phyloP scores from a whole-genome alignment of 257 asterid genomes.

The Lantana camara region DNA sequence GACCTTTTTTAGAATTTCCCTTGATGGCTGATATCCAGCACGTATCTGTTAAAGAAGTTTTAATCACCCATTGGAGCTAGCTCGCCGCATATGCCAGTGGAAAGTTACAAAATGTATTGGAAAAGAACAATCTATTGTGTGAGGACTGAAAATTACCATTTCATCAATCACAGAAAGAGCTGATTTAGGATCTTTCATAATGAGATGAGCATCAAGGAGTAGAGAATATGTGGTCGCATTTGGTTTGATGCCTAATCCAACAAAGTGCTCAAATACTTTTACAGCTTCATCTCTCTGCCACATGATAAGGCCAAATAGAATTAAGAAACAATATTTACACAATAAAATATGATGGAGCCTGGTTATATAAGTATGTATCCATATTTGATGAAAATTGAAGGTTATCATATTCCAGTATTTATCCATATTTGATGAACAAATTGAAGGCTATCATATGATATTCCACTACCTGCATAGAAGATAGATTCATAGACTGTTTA shows the following conservation, averaged over 20 bases:
- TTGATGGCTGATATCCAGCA: slow-evolving; percentile 70
- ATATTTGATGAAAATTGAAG: neutral
- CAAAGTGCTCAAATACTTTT: slow-evolving; percentile 80
- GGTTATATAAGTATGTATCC: no score
- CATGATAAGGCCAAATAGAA: slow-evolving; percentile 23
- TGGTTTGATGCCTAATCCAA: slow-evolving; percentile 68
- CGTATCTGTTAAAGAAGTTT: slow-evolving; percentile 45
- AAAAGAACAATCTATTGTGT: neutral
- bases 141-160: slow-evolving; percentile 55
- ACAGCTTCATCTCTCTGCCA: slow-evolving; percentile 93
- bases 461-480: neutral
- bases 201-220: slow-evolving; percentile 80
- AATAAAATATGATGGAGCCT: no score
- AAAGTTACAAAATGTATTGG: neutral
- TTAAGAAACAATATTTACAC: slow-evolving; percentile 20
- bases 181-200: slow-evolving; percentile 67
- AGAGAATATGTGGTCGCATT: slow-evolving; percentile 71
- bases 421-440: neutral
- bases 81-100: neutral
- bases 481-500: slow-evolving; percentile 4
- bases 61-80: slow-evolving; percentile 9
- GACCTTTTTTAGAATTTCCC: slow-evolving; percentile 67
- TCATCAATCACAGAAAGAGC: slow-evolving; percentile 70
- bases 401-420: neutral
- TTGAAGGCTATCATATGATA: slow-evolving; percentile 6